Conservation (phyloP, 1,139 yeast genomes). For the Starmera stellimalicola region DNA sequence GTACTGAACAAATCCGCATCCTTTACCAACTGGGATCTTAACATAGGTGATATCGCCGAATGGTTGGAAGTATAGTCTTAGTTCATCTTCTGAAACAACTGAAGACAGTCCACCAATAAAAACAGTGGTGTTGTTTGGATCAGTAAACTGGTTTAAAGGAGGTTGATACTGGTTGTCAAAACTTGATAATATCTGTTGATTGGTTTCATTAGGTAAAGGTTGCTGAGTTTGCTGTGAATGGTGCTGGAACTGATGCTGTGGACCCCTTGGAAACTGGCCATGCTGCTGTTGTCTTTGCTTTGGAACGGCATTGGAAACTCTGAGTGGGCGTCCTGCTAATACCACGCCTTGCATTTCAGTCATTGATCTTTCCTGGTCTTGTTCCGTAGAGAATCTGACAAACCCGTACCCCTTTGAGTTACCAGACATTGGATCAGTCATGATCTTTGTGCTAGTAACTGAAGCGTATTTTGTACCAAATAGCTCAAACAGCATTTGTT, state of each 20-base stretch:
- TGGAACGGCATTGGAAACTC: conserved; percentile 70
- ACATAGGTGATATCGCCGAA: conserved; percentile 82
- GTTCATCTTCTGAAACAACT: conserved; percentile 66
- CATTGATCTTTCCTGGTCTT: conserved; percentile 68
- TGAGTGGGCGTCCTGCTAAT: conserved; percentile 65
- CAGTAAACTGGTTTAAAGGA: conserved; percentile 46
- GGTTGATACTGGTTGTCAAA: conserved; percentile 26
- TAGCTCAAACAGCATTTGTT: conserved; percentile 53
- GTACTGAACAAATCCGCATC: conserved; percentile 89
- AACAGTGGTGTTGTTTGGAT: conserved; percentile 86
- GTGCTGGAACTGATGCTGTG: conserved; percentile 12
- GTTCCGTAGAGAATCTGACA: conserved; percentile 67
- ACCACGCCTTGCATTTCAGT: conserved; percentile 75
- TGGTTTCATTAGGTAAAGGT: conserved; percentile 2
- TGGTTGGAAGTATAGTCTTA: conserved; percentile 66
- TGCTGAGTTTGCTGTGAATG: conserved; percentile 1
- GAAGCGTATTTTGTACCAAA: conserved; percentile 68
- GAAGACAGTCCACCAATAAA: conserved; percentile 85
- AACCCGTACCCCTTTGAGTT: conserved; percentile 85
- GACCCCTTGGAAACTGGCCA: conserved; percentile 2
- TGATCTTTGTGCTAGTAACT: conserved; percentile 77
- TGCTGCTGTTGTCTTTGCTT: conserved; percentile 32
- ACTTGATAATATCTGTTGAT: conserved; percentile 12
- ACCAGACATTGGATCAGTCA: conserved; percentile 72
- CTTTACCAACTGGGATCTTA: conserved; percentile 85